phyloP scores from a whole-genome alignment of 2,329 filamentous ascomycete species.

The Metarhizium humberi region DNA sequence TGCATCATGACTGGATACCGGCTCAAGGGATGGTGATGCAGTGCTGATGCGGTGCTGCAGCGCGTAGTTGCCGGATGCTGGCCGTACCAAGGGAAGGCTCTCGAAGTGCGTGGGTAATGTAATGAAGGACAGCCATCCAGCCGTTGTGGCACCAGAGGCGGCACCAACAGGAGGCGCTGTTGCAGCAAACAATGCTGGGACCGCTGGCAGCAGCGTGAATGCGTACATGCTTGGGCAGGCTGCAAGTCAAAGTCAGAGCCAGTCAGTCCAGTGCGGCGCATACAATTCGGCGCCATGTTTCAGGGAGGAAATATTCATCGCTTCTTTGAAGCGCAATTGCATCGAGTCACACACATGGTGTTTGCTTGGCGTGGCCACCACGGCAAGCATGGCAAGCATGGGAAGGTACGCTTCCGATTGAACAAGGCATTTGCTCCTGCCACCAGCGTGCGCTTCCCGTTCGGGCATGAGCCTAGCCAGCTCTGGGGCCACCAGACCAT shows the following conservation, averaged over 20 bases:
- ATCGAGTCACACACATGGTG: neutral
- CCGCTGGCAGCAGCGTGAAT: no score
- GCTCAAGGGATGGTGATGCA: neutral
- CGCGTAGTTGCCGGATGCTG: neutral
- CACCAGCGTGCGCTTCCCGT: neutral
- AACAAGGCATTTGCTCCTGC: neutral
- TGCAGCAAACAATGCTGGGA: neutral
- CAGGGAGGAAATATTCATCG: neutral
- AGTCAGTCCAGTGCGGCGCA: neutral
- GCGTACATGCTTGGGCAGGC: no score
- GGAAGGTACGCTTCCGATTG: neutral
- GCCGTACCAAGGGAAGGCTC: no score
- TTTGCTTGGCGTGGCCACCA: neutral
- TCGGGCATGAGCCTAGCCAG: neutral
- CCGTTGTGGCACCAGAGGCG: neutral
- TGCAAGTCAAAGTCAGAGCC: no score
- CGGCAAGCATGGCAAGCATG: neutral
- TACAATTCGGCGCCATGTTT: neutral
- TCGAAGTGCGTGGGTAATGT: no score
- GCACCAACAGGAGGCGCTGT: neutral
- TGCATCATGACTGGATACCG: slow-evolving; percentile 1
- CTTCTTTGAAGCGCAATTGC: neutral
- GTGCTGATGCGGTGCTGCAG: neutral
- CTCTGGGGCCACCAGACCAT: no score
- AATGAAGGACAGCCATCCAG: no score